Conservation (phyloP, 2,329 filamentous ascomycete species). For the Cladophialophora carrionii region DNA sequence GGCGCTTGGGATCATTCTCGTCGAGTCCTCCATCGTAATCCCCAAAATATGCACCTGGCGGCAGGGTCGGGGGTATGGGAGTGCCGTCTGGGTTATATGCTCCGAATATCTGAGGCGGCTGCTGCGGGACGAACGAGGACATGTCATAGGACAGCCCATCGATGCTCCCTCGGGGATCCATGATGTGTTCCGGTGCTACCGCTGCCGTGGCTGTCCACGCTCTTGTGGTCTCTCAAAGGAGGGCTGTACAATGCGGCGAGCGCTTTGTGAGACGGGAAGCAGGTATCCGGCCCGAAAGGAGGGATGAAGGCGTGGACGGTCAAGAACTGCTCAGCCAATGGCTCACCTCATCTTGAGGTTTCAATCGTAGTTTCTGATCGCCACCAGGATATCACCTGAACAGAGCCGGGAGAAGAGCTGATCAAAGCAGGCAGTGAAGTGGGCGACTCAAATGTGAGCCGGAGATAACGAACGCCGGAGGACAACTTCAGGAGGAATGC, state of each 20-base stretch:
- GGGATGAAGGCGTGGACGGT: slow-evolving; percentile 6
- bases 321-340: slow-evolving; percentile 23
- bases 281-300: slow-evolving; percentile 2
- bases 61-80: slow-evolving; percentile 57
- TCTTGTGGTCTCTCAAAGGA: slow-evolving; percentile 1
- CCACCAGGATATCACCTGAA: slow-evolving; percentile 8
- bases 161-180: slow-evolving; percentile 33
- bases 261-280: slow-evolving; percentile 11
- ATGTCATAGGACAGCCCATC: slow-evolving; percentile 51
- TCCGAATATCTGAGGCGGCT: slow-evolving; percentile 71
- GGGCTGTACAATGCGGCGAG: slow-evolving; percentile 1
- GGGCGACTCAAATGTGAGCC: slow-evolving; percentile 4
- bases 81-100: slow-evolving; percentile 64
- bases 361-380: not conserved
- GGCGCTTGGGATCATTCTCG: slow-evolving; percentile 80
- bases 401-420: not conserved
- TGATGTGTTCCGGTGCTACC: slow-evolving; percentile 18
- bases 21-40: slow-evolving; percentile 56
- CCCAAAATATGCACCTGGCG: slow-evolving; percentile 44
- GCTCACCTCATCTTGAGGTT: slow-evolving; percentile 24
- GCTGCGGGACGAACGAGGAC: slow-evolving; percentile 61
- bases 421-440: not conserved
- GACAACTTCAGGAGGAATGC: not conserved
- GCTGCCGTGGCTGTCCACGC: not conserved
- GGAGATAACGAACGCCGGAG: not conserved